Evolutionary conservation across 2,329 filamentous ascomycete species (phyloP).

Genomic region (Pseudonectria buxi): DNA sequence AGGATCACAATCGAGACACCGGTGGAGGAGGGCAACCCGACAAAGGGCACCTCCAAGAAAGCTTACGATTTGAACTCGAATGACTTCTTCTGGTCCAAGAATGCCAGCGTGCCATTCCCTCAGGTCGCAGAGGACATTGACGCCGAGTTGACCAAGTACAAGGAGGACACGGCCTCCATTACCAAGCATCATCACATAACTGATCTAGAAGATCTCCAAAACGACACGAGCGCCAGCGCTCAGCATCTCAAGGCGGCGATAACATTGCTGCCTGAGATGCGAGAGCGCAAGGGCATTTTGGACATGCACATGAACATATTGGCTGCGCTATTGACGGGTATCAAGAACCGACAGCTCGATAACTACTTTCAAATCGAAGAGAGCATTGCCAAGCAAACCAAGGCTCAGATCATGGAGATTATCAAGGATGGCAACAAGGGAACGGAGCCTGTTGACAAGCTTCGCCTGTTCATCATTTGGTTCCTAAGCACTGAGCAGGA

Average conservation of each 20-base stretch:
- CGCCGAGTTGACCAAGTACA: slow-evolving; percentile 86
- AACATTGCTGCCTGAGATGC: slow-evolving; percentile 81
- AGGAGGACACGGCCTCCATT: slow-evolving; percentile 88
- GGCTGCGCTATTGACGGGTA: slow-evolving; percentile 66
- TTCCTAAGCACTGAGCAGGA: slow-evolving; percentile 90
- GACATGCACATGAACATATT: slow-evolving; percentile 99
- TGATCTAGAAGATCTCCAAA: slow-evolving; percentile 86
- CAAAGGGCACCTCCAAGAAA: slow-evolving; percentile 74
- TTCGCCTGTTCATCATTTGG: slow-evolving; percentile 95
- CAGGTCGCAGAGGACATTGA: slow-evolving; percentile 97
- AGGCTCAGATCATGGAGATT: slow-evolving; percentile 79
- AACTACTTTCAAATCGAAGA: slow-evolving; percentile 96
- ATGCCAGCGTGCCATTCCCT: slow-evolving; percentile 84
- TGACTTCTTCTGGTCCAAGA: slow-evolving; percentile 96
- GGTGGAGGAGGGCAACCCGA: slow-evolving; percentile 67
- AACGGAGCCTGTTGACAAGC: slow-evolving; percentile 77
- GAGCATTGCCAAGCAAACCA: slow-evolving; percentile 83
- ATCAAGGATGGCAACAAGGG: slow-evolving; percentile 79
- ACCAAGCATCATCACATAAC: slow-evolving; percentile 93
- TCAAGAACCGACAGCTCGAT: slow-evolving; percentile 91
- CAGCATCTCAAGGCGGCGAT: slow-evolving; percentile 96
- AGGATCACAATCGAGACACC: slow-evolving; percentile 87
- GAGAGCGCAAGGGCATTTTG: slow-evolving; percentile 84
- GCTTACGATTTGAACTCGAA: slow-evolving; percentile 82
- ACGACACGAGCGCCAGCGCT: slow-evolving; percentile 80